Percentiles rank a stretch among this genome's conserved stretches.
phyloP scores from a whole-genome alignment of 179 eudicot genomes.

The Patellifolia procumbens region DNA sequence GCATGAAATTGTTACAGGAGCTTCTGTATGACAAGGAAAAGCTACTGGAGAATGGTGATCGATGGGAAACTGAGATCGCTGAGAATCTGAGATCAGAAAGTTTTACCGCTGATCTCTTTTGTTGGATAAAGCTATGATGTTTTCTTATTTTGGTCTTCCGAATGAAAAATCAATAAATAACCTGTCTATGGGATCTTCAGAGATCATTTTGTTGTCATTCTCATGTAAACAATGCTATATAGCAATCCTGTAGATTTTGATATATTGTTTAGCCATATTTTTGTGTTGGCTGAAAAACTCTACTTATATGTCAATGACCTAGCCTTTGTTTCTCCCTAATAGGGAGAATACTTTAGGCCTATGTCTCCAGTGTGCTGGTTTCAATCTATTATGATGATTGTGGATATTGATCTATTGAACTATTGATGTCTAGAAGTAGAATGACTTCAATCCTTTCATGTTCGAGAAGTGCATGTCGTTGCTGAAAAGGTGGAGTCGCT shows the following conservation, averaged over 20 bases:
- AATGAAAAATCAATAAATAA: conserved; percentile 21
- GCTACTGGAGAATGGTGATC: conserved; percentile 90
- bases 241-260: conserved; percentile 28
- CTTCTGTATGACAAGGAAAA: conserved; percentile 97
- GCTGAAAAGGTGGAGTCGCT: too few species aligned
- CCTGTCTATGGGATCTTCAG: conserved; percentile 22
- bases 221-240: background rate
- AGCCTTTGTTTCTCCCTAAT: background rate
- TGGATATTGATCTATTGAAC: too few species aligned
- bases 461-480: background rate
- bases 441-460: background rate
- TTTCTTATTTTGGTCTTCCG: conserved; percentile 15
- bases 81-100: conserved; percentile 93
- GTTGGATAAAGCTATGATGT: conserved; percentile 7
- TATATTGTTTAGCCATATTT: background rate
- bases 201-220: conserved; percentile 20
- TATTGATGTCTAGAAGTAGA: background rate
- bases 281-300: background rate
- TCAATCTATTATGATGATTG: too few species aligned
- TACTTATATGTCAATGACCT: background rate
- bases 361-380: background rate
- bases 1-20: conserved; percentile 49
- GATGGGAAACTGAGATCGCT: conserved; percentile 98
- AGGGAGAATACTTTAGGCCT: background rate
- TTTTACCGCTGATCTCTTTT: conserved; percentile 62